These are phyloP conservation scores for Lachnellula cervina DNA, from an alignment of 2,329 filamentous ascomycete species.

Conservation along the genomic window DNA sequence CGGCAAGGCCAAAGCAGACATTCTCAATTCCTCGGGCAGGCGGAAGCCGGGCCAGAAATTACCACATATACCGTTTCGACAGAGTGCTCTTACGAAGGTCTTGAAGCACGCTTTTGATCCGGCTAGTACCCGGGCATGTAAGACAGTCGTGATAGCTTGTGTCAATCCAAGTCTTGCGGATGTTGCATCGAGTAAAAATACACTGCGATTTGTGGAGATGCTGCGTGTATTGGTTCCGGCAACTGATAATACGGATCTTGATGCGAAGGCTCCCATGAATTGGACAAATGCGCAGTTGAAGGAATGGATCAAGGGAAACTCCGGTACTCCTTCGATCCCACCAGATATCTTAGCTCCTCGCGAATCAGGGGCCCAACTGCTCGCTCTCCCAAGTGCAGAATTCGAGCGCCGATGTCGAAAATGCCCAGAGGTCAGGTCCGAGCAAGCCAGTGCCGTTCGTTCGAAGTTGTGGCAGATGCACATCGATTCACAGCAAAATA, in stretches of 20 bases:
- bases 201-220: slow-evolving; percentile 82
- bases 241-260: slow-evolving; percentile 19
- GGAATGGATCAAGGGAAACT: slow-evolving; percentile 39
- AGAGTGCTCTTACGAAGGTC: slow-evolving; percentile 74
- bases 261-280: slow-evolving; percentile 31
- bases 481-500: slow-evolving; percentile 34
- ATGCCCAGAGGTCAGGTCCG: slow-evolving; percentile 31
- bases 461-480: slow-evolving; percentile 41
- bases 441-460: slow-evolving; percentile 40
- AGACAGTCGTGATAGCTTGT: slow-evolving; percentile 97
- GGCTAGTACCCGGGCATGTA: slow-evolving; percentile 64
- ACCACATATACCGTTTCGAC: slow-evolving; percentile 76
- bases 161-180: slow-evolving; percentile 91
- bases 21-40: slow-evolving; percentile 42
- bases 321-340: slow-evolving; percentile 35
- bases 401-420: slow-evolving; percentile 39
- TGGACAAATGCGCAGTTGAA: slow-evolving; percentile 38
- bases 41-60: slow-evolving; percentile 48
- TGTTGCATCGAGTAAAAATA: slow-evolving; percentile 76
- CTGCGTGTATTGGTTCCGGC: slow-evolving; percentile 37
- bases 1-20: slow-evolving; percentile 55
- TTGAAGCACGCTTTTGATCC: slow-evolving; percentile 87
- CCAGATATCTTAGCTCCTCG: slow-evolving; percentile 34
- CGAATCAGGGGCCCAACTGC: slow-evolving; percentile 39
- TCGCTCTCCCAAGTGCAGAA: slow-evolving; percentile 36